Conservation (phyloP, 2,329 filamentous ascomycete species). For the Verticillium nonalfalfae region DNA sequence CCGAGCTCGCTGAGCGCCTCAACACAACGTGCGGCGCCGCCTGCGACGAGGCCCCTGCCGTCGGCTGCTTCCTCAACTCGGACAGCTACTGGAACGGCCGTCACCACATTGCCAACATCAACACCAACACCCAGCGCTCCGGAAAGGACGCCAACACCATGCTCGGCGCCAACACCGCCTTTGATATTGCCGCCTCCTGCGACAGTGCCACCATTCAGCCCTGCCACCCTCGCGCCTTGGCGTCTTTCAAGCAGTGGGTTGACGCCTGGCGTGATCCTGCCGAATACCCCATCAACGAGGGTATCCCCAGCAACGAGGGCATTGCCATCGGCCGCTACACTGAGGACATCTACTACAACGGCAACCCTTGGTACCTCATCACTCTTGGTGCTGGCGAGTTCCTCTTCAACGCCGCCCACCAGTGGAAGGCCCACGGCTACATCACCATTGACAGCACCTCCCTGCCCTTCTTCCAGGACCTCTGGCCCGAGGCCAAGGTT, state of each 20-base stretch:
- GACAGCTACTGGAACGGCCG: conserved; percentile 47
- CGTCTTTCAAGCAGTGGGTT: conserved; percentile 49
- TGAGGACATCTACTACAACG: conserved; percentile 47
- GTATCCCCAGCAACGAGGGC: conserved; percentile 35
- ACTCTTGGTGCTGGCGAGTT: conserved; percentile 52
- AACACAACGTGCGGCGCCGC: conserved; percentile 37
- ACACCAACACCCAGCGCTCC: conserved; percentile 34
- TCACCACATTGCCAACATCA: conserved; percentile 49
- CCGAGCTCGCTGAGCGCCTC: conserved; percentile 40
- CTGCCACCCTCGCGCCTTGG: conserved; percentile 41
- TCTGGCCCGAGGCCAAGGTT: conserved; percentile 36
- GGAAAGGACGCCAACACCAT: conserved; percentile 52
- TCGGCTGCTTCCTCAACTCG: conserved; percentile 46
- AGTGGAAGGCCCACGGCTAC: conserved; percentile 40
- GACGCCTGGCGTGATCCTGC: conserved; percentile 43
- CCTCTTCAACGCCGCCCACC: conserved; percentile 49
- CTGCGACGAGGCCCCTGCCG: conserved; percentile 43
- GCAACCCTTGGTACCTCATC: conserved; percentile 53
- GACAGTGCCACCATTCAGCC: conserved; percentile 51
- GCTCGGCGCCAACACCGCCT: conserved; percentile 37
- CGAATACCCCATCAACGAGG: conserved; percentile 45
- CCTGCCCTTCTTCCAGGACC: conserved; percentile 48
- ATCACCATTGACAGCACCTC: conserved; percentile 44
- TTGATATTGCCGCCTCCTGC: conserved; percentile 43
- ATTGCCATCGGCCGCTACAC: conserved; percentile 38